Percentiles rank a stretch among this genome's conserved stretches.
phyloP scores from a whole-genome alignment of 2,329 filamentous ascomycete genomes.

The Colletotrichum graminicola region DNA sequence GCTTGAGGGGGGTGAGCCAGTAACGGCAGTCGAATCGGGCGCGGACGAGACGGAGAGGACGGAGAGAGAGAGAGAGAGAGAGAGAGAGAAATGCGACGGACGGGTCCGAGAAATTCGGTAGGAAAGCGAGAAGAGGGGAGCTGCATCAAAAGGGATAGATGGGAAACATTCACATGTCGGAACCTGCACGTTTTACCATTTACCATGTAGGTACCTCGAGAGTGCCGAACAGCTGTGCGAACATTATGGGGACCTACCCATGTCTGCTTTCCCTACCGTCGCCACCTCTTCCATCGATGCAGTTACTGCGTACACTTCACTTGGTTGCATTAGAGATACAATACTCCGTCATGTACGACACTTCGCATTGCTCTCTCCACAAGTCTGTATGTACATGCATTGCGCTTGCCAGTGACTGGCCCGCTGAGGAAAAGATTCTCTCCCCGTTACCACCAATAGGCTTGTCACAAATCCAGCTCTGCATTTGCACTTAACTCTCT shows the following conservation, averaged over 20 bases:
- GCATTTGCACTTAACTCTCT: constrained; percentile 1
- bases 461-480: neutral
- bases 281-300: neutral
- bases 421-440: neutral
- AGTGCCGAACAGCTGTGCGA: neutral
- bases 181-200: constrained; percentile 1
- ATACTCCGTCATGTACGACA: neutral
- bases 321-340: neutral
- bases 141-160: neutral
- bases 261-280: neutral
- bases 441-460: neutral
- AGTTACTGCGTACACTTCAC: neutral
- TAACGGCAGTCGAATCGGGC: constrained; percentile 1
- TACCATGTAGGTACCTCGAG: neutral
- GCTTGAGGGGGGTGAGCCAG: constrained; percentile 11
- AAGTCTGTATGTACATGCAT: constrained; percentile 11
- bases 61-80: neutral
- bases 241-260: constrained; percentile 14
- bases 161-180: constrained; percentile 39
- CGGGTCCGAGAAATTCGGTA: neutral
- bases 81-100: neutral
- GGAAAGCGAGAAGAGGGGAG: constrained; percentile 9
- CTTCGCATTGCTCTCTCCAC: constrained; percentile 16
- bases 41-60: neutral
- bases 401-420: constrained; percentile 5